Evolutionary conservation across 2,329 filamentous ascomycete species (phyloP).

Genomic region (Scopulariopsis brevicaulis): DNA sequence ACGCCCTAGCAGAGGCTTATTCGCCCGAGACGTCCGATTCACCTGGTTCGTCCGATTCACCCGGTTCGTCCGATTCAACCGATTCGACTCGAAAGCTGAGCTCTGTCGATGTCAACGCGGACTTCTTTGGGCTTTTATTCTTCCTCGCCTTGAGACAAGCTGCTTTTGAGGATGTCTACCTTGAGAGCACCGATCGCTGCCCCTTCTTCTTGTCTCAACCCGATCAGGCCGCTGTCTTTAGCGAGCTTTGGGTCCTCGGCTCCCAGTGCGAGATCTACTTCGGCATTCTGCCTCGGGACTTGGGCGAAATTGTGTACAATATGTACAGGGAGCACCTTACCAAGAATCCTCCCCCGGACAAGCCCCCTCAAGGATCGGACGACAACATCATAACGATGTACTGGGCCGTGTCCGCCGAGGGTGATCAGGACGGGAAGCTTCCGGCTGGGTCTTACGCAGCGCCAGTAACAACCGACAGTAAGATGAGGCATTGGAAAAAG

Average conservation of each 20-base stretch:
- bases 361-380: constrained; percentile 9
- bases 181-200: constrained; percentile 50
- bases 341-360: constrained; percentile 13
- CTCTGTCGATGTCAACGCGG: constrained; percentile 31
- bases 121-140: constrained; percentile 43
- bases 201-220: constrained; percentile 48
- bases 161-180: constrained; percentile 50
- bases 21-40: constrained; percentile 10
- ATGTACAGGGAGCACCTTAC: constrained; percentile 16
- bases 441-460: constrained; percentile 2
- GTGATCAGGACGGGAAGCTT: not conserved
- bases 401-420: constrained; percentile 13
- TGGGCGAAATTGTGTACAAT: constrained; percentile 29
- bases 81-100: constrained; percentile 13
- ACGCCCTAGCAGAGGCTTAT: constrained; percentile 16
- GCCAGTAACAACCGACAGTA: constrained; percentile 7
- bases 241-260: constrained; percentile 51
- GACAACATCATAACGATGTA: constrained; percentile 21
- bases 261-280: constrained; percentile 54
- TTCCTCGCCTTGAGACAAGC: constrained; percentile 44
- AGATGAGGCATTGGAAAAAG: constrained; percentile 11
- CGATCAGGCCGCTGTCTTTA: constrained; percentile 52
- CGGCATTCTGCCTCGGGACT: constrained; percentile 35
- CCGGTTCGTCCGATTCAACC: too few relatives aligned
- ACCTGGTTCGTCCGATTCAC: constrained; percentile 10